phyloP scores from a whole-genome alignment of 768 basidiomycete genomes.

The Serendipita indica region DNA sequence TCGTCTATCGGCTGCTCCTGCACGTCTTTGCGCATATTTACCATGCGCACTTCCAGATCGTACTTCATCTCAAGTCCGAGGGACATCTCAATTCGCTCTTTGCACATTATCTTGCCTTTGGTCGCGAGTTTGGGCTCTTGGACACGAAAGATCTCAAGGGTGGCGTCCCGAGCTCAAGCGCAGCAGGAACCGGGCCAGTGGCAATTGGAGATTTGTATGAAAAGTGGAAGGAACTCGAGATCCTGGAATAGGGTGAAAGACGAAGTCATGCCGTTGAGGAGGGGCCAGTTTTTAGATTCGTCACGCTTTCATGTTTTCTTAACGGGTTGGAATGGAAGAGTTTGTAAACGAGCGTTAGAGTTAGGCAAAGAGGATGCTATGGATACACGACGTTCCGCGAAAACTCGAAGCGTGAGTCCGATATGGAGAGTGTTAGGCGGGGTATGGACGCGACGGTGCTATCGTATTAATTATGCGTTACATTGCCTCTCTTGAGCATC shows the following conservation, averaged over 20 bases:
- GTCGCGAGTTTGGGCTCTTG: constrained; percentile 80
- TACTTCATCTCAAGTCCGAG: constrained; percentile 78
- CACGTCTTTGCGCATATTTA: constrained; percentile 97
- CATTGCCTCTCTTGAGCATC: background rate
- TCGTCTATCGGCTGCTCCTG: constrained; percentile 91
- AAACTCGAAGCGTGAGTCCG: no score
- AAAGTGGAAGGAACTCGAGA: constrained; percentile 79
- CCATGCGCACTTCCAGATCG: constrained; percentile 76
- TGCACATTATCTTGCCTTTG: constrained; percentile 94
- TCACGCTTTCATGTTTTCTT: no score
- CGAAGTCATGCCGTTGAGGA: no score
- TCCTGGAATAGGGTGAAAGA: constrained; percentile 29
- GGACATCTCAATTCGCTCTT: constrained; percentile 96
- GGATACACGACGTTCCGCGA: no score
- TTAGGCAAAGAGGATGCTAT: background rate
- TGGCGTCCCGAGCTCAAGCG: constrained; percentile 12
- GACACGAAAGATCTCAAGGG: constrained; percentile 82
- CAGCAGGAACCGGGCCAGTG: constrained; percentile 36
- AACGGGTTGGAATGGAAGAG: no score
- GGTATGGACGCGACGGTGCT: no score
- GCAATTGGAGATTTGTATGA: constrained; percentile 75
- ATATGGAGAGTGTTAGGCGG: no score
- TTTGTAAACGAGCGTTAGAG: background rate
- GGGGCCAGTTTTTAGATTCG: no score
- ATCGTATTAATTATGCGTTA: no score